These are phyloP conservation scores for Coniophora puteana DNA, from an alignment of 1,284 basidiomycete genomes.

Conservation along the genomic window DNA sequence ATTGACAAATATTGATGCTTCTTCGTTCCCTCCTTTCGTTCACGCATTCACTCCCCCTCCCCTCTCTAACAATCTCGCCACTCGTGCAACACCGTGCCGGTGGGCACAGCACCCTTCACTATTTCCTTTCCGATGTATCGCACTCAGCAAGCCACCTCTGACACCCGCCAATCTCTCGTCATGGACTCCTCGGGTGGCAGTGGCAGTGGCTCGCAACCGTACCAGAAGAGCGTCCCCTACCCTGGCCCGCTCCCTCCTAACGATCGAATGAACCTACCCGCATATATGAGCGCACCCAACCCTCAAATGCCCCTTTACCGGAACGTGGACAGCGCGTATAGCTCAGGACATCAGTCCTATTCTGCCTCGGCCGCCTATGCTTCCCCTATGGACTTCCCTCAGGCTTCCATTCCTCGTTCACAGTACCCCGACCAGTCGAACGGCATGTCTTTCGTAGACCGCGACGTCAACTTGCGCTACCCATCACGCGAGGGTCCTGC, in stretches of 20 bases:
- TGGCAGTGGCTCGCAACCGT: slow-evolving; percentile 2
- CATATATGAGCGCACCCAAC: no score
- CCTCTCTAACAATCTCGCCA: neutral
- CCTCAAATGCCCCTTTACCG: no score
- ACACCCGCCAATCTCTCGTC: slow-evolving; percentile 7
- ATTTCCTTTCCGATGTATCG: slow-evolving; percentile 8
- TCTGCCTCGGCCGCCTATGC: slow-evolving; percentile 6
- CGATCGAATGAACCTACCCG: slow-evolving; percentile 18
- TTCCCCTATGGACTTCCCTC: slow-evolving; percentile 5
- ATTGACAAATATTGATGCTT: slow-evolving; percentile 2
- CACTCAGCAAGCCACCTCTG: slow-evolving; percentile 9
- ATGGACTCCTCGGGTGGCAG: slow-evolving; percentile 1
- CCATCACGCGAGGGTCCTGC: slow-evolving; percentile 3
- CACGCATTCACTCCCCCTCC: neutral
- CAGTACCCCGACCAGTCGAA: slow-evolving; percentile 5
- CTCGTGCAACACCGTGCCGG: neutral
- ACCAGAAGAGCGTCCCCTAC: neutral
- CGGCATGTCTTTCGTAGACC: slow-evolving; percentile 1
- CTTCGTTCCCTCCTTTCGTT: neutral
- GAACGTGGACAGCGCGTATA: slow-evolving; percentile 1
- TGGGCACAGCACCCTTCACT: no score
- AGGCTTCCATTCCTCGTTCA: slow-evolving; percentile 3
- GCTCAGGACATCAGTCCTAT: slow-evolving; percentile 5
- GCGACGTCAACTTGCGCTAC: slow-evolving; percentile 9
- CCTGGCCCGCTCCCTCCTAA: slow-evolving; percentile 11